A percentile compares a stretch with the other conserved stretches of the same genome.
phyloP scores from a whole-genome alignment of 2,329 filamentous ascomycete species.

The Scytalidium lignicola region DNA sequence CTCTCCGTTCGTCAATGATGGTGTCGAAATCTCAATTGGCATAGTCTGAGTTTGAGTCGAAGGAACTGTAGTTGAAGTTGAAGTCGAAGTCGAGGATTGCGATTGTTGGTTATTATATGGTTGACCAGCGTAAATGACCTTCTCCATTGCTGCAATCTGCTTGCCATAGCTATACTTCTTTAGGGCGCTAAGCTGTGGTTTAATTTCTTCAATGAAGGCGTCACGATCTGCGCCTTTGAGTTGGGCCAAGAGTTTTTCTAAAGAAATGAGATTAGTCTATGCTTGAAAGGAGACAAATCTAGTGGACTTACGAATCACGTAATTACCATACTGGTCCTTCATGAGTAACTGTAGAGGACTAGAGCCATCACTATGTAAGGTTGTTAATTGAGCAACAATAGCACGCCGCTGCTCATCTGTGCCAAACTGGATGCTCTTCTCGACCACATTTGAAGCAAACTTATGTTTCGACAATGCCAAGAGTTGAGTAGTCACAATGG shows the following conservation, averaged over 20 bases:
- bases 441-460: slow-evolving; percentile 94
- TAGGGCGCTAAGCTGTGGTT: slow-evolving; percentile 53
- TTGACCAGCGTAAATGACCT: slow-evolving; percentile 37
- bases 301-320: slow-evolving; percentile 79
- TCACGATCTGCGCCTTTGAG: slow-evolving; percentile 56
- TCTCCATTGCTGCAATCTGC: slow-evolving; percentile 61
- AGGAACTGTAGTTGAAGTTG: slow-evolving; percentile 17
- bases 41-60: slow-evolving; percentile 29
- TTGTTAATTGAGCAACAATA: slow-evolving; percentile 61
- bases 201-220: slow-evolving; percentile 57
- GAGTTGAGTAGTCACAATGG: slow-evolving; percentile 66
- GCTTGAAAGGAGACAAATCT: background rate
- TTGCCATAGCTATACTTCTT: slow-evolving; percentile 62
- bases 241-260: slow-evolving; percentile 73
- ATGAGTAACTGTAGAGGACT: slow-evolving; percentile 72
- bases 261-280: slow-evolving; percentile 1
- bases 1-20: slow-evolving; percentile 61
- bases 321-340: slow-evolving; percentile 91
- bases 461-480: slow-evolving; percentile 86
- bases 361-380: slow-evolving; percentile 57
- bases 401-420: slow-evolving; percentile 61
- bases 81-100: slow-evolving; percentile 10
- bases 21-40: slow-evolving; percentile 50
- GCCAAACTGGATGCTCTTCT: slow-evolving; percentile 78
- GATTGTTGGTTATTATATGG: slow-evolving; percentile 7